Base-by-base conservation (phyloP, 352 stramenopile genomes). In the Phytophthora tentaculata region DNA sequence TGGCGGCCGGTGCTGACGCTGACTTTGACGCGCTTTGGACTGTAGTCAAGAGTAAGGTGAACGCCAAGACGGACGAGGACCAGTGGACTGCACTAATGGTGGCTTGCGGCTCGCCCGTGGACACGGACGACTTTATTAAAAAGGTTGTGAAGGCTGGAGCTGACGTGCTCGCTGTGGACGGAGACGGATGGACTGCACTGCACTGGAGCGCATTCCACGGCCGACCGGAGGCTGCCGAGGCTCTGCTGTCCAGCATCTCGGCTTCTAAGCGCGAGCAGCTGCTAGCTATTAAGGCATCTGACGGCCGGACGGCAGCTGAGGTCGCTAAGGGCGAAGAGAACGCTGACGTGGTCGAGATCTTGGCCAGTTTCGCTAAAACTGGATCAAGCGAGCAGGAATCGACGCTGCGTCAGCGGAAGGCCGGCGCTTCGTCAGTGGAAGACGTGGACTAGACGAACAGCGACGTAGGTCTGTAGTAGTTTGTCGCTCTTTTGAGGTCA, bases 151-250 rank as follows among this genome's bases (percentile, higher is more conserved):
- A 70, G 6, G 80, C 79, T 19, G 85, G 87, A 55, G 79, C 79
- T 4, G 74, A 91, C 39, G 79, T 92, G 41, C 61, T 74, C n/a
- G 82, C 77, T 8, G 80, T 83, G 49, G 87, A 95, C 59, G 84
- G 81, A 44, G 87, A 95, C 41, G 87, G 87, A 29, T 95, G 87
- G 87, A 92, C 83, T 7, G 87, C 85, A 57, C 61, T 95, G 73
- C 87, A 95, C 74, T 95, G 87, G 87, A 87, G 80, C 69, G 87
- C 85, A 22, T 95, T 92, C 77, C 84, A 95, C 60, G 87, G 79
- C 61, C 80, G 83, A 56, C 84, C 84, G 3, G 85, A 95, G 58
- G 80, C 84, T 26, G 84, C 87, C 5, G 76, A 90, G 44, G 68
- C 80, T 23, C 75, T 95, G 41, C 68, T 95, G 1, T 76, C 79